Evolutionary conservation across 225 moss, liverwort and hornwort species (phyloP).

Genomic region (Neckera pumila): DNA sequence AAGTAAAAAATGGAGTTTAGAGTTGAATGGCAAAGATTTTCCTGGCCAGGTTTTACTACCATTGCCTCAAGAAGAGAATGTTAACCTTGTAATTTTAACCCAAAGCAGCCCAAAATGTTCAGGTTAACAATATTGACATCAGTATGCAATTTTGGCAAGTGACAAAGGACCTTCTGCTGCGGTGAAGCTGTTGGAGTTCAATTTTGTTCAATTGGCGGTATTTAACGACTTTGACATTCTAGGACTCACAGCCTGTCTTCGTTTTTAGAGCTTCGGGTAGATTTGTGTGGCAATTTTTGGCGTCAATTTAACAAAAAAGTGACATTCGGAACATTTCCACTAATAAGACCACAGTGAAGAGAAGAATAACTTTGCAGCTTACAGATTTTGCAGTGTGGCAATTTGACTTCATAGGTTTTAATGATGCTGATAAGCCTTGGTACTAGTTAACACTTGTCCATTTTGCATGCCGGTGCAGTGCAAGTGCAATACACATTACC

Average conservation of each 20-base stretch:
- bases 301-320: not conserved
- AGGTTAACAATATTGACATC: not conserved
- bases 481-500: not conserved
- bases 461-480: not conserved
- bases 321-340: not conserved
- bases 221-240: not conserved
- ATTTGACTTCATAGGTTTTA: not conserved
- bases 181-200: not conserved
- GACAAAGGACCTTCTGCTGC: not conserved
- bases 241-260: not conserved
- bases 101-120: not conserved
- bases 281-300: not conserved
- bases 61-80: not conserved
- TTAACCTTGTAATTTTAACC: no score
- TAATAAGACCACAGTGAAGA: not conserved
- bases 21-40: not conserved
- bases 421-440: not conserved
- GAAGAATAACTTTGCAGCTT: not conserved
- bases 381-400: not conserved
- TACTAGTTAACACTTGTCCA: not conserved
- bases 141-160: not conserved
- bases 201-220: not conserved
- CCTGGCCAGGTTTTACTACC: not conserved
- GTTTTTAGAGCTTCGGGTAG: not conserved
- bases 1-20: not conserved